phyloP scores from a whole-genome alignment of 305 asterid species.

The Fraxinus dipetala region DNA sequence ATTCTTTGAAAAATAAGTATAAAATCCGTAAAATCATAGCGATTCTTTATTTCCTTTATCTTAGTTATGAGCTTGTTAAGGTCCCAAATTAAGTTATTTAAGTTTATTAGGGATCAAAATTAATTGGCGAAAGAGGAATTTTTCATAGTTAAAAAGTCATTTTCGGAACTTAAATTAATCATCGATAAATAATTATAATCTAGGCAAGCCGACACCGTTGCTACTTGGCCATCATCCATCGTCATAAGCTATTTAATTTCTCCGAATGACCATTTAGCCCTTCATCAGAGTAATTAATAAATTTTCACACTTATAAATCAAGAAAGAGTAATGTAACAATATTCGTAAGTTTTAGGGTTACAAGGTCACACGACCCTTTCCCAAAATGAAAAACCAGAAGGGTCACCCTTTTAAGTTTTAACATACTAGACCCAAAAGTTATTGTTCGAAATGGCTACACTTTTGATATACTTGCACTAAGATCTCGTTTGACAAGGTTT shows the following conservation, averaged over 20 bases:
- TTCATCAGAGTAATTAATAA: background rate
- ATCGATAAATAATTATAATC: constrained; percentile 15
- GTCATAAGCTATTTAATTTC: background rate
- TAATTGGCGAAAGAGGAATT: constrained; percentile 7
- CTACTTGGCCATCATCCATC: constrained; percentile 7
- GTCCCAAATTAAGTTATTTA: background rate
- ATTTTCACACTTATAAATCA: background rate
- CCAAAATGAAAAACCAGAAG: background rate
- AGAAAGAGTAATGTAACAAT: background rate
- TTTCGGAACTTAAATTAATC: constrained; percentile 30
- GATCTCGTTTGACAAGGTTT: background rate
- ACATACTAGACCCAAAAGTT: background rate
- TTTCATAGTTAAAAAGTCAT: constrained; percentile 29
- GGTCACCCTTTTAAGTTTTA: background rate
- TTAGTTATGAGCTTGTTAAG: background rate
- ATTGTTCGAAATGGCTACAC: background rate
- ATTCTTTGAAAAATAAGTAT: background rate
- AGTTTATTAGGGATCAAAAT: background rate
- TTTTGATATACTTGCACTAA: too few species aligned
- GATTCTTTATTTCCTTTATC: background rate
- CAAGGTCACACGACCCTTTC: background rate
- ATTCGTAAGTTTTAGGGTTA: background rate
- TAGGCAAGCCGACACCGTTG: constrained; percentile 25
- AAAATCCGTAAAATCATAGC: background rate
- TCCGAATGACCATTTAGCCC: constrained; percentile 26